phyloP scores from a whole-genome alignment of 1,284 basidiomycete genomes.

The Phylloboletellus chloephorus region DNA sequence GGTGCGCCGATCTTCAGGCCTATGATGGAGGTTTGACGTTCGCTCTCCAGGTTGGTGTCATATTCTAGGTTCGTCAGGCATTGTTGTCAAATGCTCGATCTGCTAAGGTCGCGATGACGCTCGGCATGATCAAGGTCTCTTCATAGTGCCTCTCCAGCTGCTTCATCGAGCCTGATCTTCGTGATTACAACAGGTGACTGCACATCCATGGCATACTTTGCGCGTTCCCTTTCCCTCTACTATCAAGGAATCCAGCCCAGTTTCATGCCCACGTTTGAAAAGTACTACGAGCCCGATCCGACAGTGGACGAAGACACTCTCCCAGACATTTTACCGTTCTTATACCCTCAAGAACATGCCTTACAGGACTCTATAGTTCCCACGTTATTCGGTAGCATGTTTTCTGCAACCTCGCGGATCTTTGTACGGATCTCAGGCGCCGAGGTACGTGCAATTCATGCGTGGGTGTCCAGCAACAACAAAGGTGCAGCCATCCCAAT shows the following conservation, averaged over 20 bases:
- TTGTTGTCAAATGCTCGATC: not conserved
- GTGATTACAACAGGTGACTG: slow-evolving; percentile 1
- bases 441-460: slow-evolving; percentile 3
- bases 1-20: not conserved
- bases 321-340: not conserved
- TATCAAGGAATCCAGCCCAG: slow-evolving; percentile 4
- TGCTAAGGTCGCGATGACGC: not conserved
- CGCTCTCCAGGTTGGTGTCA: slow-evolving; percentile 3
- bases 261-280: slow-evolving; percentile 7
- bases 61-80: slow-evolving; percentile 4
- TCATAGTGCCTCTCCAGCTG: not conserved
- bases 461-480: slow-evolving; percentile 1
- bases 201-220: slow-evolving; percentile 4
- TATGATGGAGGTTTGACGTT: not conserved
- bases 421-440: not conserved
- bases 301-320: not conserved
- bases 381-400: slow-evolving; percentile 1
- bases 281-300: slow-evolving; percentile 7
- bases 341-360: slow-evolving; percentile 8
- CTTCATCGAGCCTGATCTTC: not conserved
- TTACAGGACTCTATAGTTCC: not conserved
- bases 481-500: not conserved
- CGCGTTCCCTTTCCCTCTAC: not conserved
- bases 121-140: not conserved
- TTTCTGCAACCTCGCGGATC: slow-evolving; percentile 1